These are phyloP conservation scores for Fraxinus greggii DNA, from an alignment of 305 asterid species.

Conservation along the genomic window DNA sequence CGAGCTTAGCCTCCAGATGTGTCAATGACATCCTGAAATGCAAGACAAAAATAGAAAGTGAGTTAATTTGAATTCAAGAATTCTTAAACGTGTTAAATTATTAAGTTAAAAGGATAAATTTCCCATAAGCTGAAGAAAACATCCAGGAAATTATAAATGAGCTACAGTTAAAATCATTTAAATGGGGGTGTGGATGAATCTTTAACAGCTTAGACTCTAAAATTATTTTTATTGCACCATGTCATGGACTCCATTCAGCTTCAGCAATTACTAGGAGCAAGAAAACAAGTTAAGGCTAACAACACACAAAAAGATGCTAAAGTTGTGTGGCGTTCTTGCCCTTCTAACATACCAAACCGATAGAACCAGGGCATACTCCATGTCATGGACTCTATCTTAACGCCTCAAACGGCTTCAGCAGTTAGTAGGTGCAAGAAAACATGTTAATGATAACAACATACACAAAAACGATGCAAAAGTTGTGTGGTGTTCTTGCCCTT, in stretches of 20 bases:
- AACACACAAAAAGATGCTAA: not conserved
- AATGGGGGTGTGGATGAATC: not conserved
- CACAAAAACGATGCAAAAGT: not conserved
- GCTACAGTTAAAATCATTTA: not conserved
- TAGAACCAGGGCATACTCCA: not conserved
- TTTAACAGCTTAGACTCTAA: not conserved
- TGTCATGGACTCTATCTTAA: not conserved
- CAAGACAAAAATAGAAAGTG: not conserved
- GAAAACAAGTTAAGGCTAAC: not conserved
- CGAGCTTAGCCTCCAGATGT: conserved; percentile 77
- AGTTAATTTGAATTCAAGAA: not conserved
- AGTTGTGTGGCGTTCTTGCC: not conserved
- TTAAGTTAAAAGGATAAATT: not conserved
- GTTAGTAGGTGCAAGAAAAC: conserved; percentile 1
- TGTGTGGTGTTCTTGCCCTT: not conserved
- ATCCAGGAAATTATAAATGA: not conserved
- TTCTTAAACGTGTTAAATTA: not conserved
- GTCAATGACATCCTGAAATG: conserved; percentile 71
- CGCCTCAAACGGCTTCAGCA: not conserved
- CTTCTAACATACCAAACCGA: not conserved
- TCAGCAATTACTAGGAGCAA: not conserved
- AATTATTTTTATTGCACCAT: not conserved
- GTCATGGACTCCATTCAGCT: not conserved
- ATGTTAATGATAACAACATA: not conserved
- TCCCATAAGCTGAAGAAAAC: not conserved